Evolutionary conservation across 805 yeast species (phyloP).

Genomic region (Tetrapisispora nanseiensis): DNA sequence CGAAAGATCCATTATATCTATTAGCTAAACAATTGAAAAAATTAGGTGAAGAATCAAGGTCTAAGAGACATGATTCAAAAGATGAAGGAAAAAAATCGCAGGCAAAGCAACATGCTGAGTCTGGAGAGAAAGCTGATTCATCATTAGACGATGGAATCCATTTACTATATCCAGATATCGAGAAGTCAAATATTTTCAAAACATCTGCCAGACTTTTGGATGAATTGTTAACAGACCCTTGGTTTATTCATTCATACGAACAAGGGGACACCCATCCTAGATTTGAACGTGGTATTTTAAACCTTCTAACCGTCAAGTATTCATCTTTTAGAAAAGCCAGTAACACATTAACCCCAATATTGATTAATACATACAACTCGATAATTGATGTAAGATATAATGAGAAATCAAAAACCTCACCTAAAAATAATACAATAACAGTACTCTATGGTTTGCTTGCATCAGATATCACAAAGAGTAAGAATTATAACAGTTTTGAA

Average conservation of each 20-base stretch:
- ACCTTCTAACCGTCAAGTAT: slow-evolving; percentile 23
- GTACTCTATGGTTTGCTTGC: slow-evolving; percentile 23
- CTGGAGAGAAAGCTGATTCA: not conserved
- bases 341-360: slow-evolving; percentile 17
- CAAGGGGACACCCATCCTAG: not conserved
- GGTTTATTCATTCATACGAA: not conserved
- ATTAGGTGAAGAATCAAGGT: not conserved
- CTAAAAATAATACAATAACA: slow-evolving; percentile 22
- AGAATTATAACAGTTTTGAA: slow-evolving; percentile 8
- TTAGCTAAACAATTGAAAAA: not conserved
- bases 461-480: slow-evolving; percentile 4
- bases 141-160: not conserved
- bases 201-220: slow-evolving; percentile 1
- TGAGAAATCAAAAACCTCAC: slow-evolving; percentile 19
- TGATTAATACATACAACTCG: slow-evolving; percentile 16
- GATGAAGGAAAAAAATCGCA: not conserved
- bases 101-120: not conserved
- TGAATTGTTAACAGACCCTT: not conserved
- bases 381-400: slow-evolving; percentile 23
- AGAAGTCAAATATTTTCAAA: not conserved
- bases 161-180: slow-evolving; percentile 1
- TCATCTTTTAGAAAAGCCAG: slow-evolving; percentile 17
- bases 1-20: slow-evolving; percentile 1
- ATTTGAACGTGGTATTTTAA: slow-evolving; percentile 20
- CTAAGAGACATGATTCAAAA: not conserved